Percentiles rank a stretch among this genome's conserved stretches.
phyloP scores from a whole-genome alignment of 2,329 filamentous ascomycete species.

The Nothophoma quercina region DNA sequence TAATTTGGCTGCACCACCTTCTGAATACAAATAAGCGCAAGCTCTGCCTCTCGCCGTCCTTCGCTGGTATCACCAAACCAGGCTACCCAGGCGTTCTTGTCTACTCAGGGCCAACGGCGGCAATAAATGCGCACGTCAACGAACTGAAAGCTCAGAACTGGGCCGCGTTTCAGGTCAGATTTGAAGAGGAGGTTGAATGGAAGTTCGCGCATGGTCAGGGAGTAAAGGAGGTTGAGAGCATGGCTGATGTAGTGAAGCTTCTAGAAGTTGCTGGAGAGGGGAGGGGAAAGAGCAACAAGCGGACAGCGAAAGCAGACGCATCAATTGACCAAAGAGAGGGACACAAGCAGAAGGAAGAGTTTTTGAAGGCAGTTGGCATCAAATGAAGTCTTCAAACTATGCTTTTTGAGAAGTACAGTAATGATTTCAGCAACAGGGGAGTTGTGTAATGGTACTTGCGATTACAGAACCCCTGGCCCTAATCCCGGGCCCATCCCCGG shows the following conservation, averaged over 20 bases:
- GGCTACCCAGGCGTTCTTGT: slow-evolving; percentile 57
- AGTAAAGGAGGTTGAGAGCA: slow-evolving; percentile 54
- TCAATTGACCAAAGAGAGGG: too few relatives aligned
- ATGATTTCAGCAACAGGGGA: background rate
- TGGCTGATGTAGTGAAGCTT: slow-evolving; percentile 53
- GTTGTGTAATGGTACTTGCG: too few relatives aligned
- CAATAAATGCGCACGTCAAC: slow-evolving; percentile 53
- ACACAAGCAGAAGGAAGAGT: slow-evolving; percentile 34
- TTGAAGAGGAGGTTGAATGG: slow-evolving; percentile 51
- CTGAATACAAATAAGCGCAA: slow-evolving; percentile 57
- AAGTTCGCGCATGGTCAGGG: slow-evolving; percentile 50
- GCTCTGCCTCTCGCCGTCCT: slow-evolving; percentile 47
- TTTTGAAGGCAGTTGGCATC: slow-evolving; percentile 46
- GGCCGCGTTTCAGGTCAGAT: slow-evolving; percentile 56
- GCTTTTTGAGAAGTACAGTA: background rate
- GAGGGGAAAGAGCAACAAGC: too few relatives aligned
- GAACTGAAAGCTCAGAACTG: slow-evolving; percentile 54
- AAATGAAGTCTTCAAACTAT: slow-evolving; percentile 25
- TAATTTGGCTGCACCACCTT: slow-evolving; percentile 57
- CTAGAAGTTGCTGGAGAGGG: slow-evolving; percentile 33
- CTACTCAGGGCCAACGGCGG: slow-evolving; percentile 49
- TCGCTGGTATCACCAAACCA: slow-evolving; percentile 56
- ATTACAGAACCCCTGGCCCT: too few relatives aligned
- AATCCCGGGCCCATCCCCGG: too few relatives aligned
- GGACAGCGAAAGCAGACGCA: too few relatives aligned